phyloP scores from a whole-genome alignment of 164 flowering plant genomes.

The Vitis labrusca region DNA sequence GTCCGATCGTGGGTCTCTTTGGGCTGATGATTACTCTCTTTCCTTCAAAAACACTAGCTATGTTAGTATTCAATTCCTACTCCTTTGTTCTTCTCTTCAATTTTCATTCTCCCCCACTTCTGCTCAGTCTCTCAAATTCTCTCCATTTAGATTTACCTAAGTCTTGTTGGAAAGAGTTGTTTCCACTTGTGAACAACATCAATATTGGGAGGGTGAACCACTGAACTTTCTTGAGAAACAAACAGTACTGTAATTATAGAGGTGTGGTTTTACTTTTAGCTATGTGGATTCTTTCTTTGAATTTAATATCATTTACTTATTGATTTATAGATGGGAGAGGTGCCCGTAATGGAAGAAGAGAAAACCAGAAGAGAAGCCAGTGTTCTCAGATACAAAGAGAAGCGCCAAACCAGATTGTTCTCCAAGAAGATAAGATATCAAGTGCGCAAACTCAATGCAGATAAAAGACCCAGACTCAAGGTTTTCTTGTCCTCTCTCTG shows the following conservation, averaged over 20 bases:
- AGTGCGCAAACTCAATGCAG: constrained; percentile 81
- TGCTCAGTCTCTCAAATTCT: too few species aligned
- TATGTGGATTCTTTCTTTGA: neutral
- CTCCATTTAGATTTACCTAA: neutral
- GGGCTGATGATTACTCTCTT: constrained; percentile 37
- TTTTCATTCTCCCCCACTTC: neutral
- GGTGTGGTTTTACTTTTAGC: too few species aligned
- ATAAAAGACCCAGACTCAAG: constrained; percentile 71
- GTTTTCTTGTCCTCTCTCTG: constrained; percentile 22
- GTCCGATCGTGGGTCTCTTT: constrained; percentile 54
- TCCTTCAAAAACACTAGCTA: constrained; percentile 21
- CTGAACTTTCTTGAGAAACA: neutral
- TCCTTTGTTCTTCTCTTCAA: too few species aligned
- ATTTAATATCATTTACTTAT: neutral
- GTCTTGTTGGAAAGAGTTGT: neutral
- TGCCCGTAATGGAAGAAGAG: constrained; percentile 54
- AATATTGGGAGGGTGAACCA: neutral
- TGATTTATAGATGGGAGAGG: constrained; percentile 49
- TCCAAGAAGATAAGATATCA: constrained; percentile 77
- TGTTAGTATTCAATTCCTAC: constrained; percentile 31
- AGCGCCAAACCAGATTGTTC: constrained; percentile 60
- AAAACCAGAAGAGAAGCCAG: constrained; percentile 66
- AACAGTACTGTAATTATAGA: neutral
- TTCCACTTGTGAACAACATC: neutral
- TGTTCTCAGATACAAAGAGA: constrained; percentile 70